Evolutionary conservation across 192 early-diverging fungal species (phyloP).

Genomic region (Coemansia asiatica): DNA sequence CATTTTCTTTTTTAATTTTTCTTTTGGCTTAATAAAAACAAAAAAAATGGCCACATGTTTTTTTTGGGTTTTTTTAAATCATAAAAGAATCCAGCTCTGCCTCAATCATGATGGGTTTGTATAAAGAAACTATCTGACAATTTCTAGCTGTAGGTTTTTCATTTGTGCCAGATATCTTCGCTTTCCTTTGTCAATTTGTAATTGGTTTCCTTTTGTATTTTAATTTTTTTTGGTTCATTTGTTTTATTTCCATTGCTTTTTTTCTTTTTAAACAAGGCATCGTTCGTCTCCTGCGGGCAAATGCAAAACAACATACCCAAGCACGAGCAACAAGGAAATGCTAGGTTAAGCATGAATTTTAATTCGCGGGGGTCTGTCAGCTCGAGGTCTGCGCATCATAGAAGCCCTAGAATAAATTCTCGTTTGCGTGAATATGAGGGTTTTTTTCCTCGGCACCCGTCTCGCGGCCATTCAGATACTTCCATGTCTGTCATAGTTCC

Average conservation of each 20-base stretch:
- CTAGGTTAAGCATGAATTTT: conserved; percentile 12
- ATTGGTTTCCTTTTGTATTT: no score
- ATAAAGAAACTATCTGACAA: no score
- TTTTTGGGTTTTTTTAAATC: no score
- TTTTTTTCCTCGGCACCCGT: conserved; percentile 32
- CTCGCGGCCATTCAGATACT: conserved; percentile 34
- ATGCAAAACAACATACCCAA: conserved; percentile 10
- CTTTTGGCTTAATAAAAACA: no score
- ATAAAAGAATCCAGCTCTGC: no score
- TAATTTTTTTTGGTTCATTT: no score
- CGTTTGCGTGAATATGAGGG: conserved; percentile 34
- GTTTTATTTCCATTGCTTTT: neutral
- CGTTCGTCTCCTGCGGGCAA: neutral
- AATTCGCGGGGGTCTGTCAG: neutral
- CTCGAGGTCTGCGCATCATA: conserved; percentile 7
- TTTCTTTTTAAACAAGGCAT: neutral
- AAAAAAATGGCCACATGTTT: no score
- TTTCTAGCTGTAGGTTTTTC: no score
- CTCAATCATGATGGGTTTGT: no score
- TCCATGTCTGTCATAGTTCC: conserved; percentile 41
- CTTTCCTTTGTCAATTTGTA: no score
- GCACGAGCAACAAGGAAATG: conserved; percentile 1
- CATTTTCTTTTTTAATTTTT: no score
- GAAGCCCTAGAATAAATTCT: neutral
- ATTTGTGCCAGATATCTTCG: no score